Evolutionary conservation across 176 grass and related monocot species (phyloP), one percentile per base, ranked within the genome.

Genomic region (Hyparrhenia diplandra): DNA sequence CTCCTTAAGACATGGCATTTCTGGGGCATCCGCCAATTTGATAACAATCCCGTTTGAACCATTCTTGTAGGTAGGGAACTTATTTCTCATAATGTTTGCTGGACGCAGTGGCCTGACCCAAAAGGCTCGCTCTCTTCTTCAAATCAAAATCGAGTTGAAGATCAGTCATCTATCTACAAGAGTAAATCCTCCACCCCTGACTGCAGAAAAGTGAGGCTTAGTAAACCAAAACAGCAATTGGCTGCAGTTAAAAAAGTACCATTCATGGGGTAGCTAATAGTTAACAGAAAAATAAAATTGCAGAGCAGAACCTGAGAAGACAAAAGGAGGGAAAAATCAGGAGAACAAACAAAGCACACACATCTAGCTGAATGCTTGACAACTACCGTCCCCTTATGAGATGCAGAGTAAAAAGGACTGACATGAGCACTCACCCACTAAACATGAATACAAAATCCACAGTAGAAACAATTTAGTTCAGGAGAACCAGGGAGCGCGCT

Each of bases 41-140:
- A 89, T 85, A 66, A 81, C 79, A 67, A 96, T 93, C 72, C 75
- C 88, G 37, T 80, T 88, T 0, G 30, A 80, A 47, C 93, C 86
- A 55, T 78, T 87, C 78, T 90, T 92, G 76, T 82, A 90, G 39
- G 83, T 90, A 4, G 80, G 82, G 73, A 96, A 96, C 75, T 90
- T 92, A 64, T 87, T 87, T 23, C 59, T 73, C 35, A 86, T 67
- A 77, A 90, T 82, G 31, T 90, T 93, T 83, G 34, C 81, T 78
- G 82, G 76, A 75, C 81, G 72, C 54, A 79, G 88, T 2, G 78
- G 83, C 83, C 83, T 62, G 83, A 83, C 51, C 82, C 83, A 36
- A 82, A 21, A 17, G 29, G 60, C 32, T 91, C 78, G 16, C 45
- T 64, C 73, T 69, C 11, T 49, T 68, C 72, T 63, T 82, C 16